Percentiles rank a stretch among this genome's conserved stretches.
Conservation (phyloP, 2,329 filamentous ascomycete genomes). For the Pseudogymnoascus sp. region DNA sequence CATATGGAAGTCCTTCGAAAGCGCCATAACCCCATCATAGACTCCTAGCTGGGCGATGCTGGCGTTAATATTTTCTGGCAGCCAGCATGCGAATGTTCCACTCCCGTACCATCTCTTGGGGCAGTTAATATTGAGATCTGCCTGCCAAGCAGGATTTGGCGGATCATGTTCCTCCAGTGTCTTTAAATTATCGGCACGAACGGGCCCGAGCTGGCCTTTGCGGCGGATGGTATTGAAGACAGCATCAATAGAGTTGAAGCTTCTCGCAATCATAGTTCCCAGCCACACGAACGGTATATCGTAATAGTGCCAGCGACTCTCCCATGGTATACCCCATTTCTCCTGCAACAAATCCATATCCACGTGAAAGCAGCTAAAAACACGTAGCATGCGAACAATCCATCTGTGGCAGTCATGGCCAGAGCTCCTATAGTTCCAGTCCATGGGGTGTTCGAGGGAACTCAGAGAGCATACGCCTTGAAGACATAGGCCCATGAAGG, state of each 20-base stretch:
- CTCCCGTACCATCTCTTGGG: background rate
- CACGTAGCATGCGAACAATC: background rate
- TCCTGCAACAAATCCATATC: background rate
- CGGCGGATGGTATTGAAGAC: background rate
- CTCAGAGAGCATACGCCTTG: background rate
- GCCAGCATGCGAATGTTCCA: background rate
- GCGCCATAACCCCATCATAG: background rate
- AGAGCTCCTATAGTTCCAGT: fast-evolving
- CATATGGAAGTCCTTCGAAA: background rate
- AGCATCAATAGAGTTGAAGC: background rate
- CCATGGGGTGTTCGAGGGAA: background rate
- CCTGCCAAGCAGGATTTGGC: background rate
- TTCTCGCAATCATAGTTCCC: background rate
- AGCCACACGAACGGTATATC: background rate
- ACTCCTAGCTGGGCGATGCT: background rate
- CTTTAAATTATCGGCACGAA: background rate
- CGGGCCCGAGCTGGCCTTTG: background rate
- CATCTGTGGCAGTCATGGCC: background rate
- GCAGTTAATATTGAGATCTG: background rate
- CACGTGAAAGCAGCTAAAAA: background rate
- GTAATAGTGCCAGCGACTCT: background rate
- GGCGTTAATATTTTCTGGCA: background rate
- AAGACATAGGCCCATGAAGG: background rate
- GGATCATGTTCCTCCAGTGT: background rate
- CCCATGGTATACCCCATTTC: background rate